Base-by-base conservation (phyloP, 1,284 basidiomycete genomes). In the Erythrobasidium hasegawianum region DNA sequence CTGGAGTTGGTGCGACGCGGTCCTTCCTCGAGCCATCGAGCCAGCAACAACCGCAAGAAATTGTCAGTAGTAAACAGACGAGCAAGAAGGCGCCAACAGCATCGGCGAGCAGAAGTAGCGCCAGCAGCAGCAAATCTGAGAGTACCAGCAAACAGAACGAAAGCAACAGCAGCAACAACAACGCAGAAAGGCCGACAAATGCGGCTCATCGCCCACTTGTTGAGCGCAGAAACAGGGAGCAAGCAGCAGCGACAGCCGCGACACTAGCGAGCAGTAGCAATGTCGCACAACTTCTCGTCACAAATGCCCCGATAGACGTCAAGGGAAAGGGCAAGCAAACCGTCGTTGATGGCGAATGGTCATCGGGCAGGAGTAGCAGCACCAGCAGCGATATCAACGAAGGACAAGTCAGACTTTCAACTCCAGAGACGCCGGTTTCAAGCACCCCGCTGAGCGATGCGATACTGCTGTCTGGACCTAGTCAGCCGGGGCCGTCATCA, bases 301-400 rank as follows among this genome's bases (percentile, higher is more conserved):
- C n/a, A 33, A 60, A 22, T 22, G 26, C 16, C 11, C 11, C 27
- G 3, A 7, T 29, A 9, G 26, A 29, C 20, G 26, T 27, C 29
- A 65, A 65, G 43, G 62, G 62, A 41, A 65, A 65, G 33, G 62
- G 62, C 50, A 20, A 27, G 20, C 20, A 53, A 20, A n/a, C 45
- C n/a, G 22, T 53, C 18, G 22, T 53, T 5, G 50, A 53, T n/a
- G 50, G 50, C 20, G 50, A 53, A 29, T 53, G 50, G 50, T 27
- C 18, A 53, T 27, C 20, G 24, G 50, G 50, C 18, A 16, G 26
- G 5, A 33, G 33, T 7, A 24, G 50, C 50, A 26, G 26, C 43
- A 24, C 7, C 43, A 47, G 43, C 8, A 33, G 33, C 33, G 33
- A 33, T 11, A 11, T 33, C 33, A 33, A 33, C 33, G 33, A 33